Conservation (phyloP, 352 stramenopile species). For the Pythium guiyangense region DNA sequence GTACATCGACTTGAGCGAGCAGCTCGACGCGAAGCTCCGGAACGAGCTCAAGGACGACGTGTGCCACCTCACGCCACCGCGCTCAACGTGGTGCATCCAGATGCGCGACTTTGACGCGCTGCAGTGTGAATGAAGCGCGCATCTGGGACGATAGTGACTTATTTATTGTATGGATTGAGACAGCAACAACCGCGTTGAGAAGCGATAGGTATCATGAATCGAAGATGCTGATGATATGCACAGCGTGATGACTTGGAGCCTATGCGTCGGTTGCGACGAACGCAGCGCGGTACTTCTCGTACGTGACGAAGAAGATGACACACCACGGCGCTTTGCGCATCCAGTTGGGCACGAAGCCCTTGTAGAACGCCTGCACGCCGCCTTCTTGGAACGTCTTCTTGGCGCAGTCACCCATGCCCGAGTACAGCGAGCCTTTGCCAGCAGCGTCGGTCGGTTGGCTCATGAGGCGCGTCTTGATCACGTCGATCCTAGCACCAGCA, state of each 20-base stretch:
- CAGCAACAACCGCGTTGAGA: too few relatives aligned
- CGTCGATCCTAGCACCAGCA: conserved; percentile 48
- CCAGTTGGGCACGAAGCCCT: conserved; percentile 85
- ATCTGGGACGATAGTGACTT: background rate
- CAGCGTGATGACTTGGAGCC: background rate
- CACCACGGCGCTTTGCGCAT: conserved; percentile 86
- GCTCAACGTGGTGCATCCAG: conserved; percentile 81
- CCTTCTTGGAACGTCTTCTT: conserved; percentile 65
- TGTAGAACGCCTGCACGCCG: conserved; percentile 74
- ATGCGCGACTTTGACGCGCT: conserved; percentile 72
- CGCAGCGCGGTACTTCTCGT: conserved; percentile 68
- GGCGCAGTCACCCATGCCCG: conserved; percentile 67
- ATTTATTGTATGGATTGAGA: background rate
- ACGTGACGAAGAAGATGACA: conserved; percentile 85
- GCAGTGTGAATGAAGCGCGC: conserved; percentile 30
- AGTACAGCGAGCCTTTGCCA: conserved; percentile 55
- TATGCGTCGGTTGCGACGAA: conserved; percentile 26
- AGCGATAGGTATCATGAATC: too few relatives aligned
- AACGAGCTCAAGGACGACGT: conserved; percentile 24
- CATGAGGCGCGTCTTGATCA: conserved; percentile 85
- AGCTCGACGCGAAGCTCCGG: conserved; percentile 44
- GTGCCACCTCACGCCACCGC: conserved; percentile 65
- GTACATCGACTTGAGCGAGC: conserved; percentile 55
- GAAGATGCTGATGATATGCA: too few relatives aligned
- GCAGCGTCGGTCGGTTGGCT: conserved; percentile 58